These are phyloP conservation scores for Gossypium bickii DNA, from an alignment of 345 rosid genomes.

Conservation along the genomic window DNA sequence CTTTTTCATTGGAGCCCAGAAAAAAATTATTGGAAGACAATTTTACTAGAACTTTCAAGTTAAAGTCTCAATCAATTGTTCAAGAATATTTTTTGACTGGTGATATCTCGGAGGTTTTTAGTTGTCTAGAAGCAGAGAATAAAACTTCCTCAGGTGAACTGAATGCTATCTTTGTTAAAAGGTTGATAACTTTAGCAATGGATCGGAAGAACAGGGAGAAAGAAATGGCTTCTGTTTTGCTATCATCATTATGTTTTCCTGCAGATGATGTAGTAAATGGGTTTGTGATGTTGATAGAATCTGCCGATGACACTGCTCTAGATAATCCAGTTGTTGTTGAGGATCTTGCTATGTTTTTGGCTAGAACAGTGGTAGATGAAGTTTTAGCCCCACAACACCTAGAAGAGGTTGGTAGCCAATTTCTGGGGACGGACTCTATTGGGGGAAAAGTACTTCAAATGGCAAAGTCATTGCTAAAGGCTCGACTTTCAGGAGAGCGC, in stretches of 20 bases:
- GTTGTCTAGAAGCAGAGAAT: constrained; percentile 59
- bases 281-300: constrained; percentile 60
- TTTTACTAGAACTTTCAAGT: constrained; percentile 43
- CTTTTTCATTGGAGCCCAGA: constrained; percentile 36
- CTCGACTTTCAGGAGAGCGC: constrained; percentile 75
- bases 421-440: constrained; percentile 40
- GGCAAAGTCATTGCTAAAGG: constrained; percentile 69
- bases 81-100: constrained; percentile 70
- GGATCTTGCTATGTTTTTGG: constrained; percentile 82
- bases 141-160: constrained; percentile 39
- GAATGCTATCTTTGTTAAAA: constrained; percentile 68
- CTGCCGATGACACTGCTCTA: constrained; percentile 78
- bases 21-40: constrained; percentile 37
- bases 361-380: constrained; percentile 83
- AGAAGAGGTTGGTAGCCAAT: constrained; percentile 57
- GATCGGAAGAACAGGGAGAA: constrained; percentile 84
- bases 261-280: constrained; percentile 63
- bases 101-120: constrained; percentile 56
- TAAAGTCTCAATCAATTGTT: constrained; percentile 61
- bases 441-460: constrained; percentile 63
- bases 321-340: constrained; percentile 78
- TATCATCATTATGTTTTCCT: constrained; percentile 67
- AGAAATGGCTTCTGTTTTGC: constrained; percentile 81
- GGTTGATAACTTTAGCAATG: constrained; percentile 72
- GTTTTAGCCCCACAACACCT: constrained; percentile 68